Conservation (phyloP, 2,329 filamentous ascomycete genomes). For the Penicillium frequentans region DNA sequence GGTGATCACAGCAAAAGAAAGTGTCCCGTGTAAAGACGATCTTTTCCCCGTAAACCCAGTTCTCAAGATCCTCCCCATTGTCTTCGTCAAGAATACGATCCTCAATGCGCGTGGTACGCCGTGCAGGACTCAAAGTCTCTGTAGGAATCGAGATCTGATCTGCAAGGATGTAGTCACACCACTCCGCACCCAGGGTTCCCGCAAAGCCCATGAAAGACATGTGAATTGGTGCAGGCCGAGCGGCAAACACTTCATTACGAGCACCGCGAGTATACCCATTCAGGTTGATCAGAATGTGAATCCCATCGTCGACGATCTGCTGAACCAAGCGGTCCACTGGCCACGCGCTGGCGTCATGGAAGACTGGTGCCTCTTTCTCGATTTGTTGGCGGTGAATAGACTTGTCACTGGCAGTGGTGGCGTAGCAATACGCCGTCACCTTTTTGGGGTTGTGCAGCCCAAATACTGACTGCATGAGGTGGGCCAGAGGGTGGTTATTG, state of each 20-base stretch:
- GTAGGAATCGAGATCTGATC: constrained; percentile 83
- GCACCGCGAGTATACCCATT: constrained; percentile 97
- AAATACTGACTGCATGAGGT: constrained; percentile 98
- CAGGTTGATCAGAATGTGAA: constrained; percentile 95
- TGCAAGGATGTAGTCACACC: constrained; percentile 96
- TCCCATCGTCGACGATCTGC: constrained; percentile 82
- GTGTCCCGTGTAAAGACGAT: constrained; percentile 92
- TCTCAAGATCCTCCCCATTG: constrained; percentile 66
- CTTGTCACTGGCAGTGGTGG: constrained; percentile 86
- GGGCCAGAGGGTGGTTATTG: constrained; percentile 95
- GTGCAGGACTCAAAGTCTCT: constrained; percentile 75
- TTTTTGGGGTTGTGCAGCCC: constrained; percentile 75
- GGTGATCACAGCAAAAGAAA: constrained; percentile 97
- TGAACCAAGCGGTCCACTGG: constrained; percentile 77
- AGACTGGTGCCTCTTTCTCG: constrained; percentile 86
- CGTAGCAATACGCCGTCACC: constrained; percentile 89
- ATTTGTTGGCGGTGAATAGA: constrained; percentile 91
- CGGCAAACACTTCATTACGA: constrained; percentile 96
- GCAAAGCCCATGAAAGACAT: constrained; percentile 99
- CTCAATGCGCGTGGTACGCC: constrained; percentile 71
- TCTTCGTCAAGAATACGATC: constrained; percentile 66
- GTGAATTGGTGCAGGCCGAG: constrained; percentile 88
- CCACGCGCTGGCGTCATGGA: constrained; percentile 86
- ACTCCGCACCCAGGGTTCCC: constrained; percentile 91
- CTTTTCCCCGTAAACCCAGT: constrained; percentile 96